Base-by-base conservation (phyloP, 164 flowering plant species). In the Umbellularia californica region DNA sequence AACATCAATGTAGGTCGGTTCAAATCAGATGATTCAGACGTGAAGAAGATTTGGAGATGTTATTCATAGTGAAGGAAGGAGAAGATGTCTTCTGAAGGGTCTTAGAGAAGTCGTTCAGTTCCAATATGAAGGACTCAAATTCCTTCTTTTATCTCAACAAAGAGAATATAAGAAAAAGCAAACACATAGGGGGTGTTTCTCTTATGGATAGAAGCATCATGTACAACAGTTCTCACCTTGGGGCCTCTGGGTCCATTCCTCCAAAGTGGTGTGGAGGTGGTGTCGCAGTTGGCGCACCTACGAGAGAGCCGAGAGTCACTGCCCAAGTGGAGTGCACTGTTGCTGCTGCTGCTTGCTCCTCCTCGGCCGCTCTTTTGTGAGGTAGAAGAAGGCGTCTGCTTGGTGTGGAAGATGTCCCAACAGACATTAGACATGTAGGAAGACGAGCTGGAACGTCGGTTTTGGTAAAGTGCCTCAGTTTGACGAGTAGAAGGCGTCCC, bases 201-300 rank as follows among this genome's bases (percentile, higher is more conserved):
- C 47, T 35, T 41, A 41, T 41, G 47, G 47, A 41, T 41, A 41
- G 47, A 41, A 41, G 47, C 47, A 41, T 41, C 10, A 41, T 41
- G 9, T 7, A 55, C 60, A 55, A 3, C 20, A 55, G 17, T 22
- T 23, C n/a, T 15, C 7, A 91, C 98, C 97, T 96, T 96, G 0
- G 98, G 99, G 72, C 99, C 99, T 77, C 93, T 81, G 0, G 99
- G 99, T 19, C 99, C 99, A 68, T 96, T 96, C 23, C 99, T 83
- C 99, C 99, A 96, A 3, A 96, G 94, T 0, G 99, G 99, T 5
- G 99, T 96, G 12, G 99, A 92, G 28, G 99, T 96, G 71, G 99
- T 94, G 84, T 94, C 99, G 70, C 99, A 96, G 80, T 92, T 96
- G 74, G 99, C 96, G 66, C 99, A 96, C 3, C 99, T 88, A 30